phyloP scores from a whole-genome alignment of 768 basidiomycete species.

The Suillus plorans region DNA sequence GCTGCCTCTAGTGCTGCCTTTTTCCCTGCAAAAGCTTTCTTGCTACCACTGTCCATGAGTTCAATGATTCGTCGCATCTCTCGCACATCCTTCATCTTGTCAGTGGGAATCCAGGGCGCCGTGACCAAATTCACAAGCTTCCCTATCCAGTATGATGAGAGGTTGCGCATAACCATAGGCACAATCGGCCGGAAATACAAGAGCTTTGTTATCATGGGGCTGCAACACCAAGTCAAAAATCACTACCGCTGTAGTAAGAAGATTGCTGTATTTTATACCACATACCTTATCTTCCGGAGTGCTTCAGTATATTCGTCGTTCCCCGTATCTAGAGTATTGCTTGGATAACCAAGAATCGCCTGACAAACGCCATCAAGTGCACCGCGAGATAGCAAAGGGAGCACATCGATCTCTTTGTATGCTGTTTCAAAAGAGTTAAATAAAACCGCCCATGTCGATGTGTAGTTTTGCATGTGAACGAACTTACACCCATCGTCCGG shows the following conservation, averaged over 20 bases:
- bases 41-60: conserved; percentile 16
- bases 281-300: background rate
- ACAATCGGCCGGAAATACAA: background rate
- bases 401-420: conserved; percentile 21
- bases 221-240: background rate
- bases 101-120: background rate
- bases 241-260: background rate
- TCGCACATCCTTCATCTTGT: background rate
- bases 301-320: conserved; percentile 8
- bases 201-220: background rate
- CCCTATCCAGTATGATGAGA: conserved; percentile 1
- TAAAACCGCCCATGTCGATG: background rate
- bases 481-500: conserved; percentile 1
- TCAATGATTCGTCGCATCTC: conserved; percentile 12
- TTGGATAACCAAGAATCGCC: conserved; percentile 21
- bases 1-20: conserved; percentile 12
- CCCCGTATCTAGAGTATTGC: conserved; percentile 13
- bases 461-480: background rate
- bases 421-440: conserved; percentile 5
- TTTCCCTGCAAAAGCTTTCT: conserved; percentile 20
- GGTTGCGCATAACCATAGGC: background rate
- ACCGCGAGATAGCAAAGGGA: conserved; percentile 20
- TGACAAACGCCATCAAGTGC: conserved; percentile 27
- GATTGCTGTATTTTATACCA: background rate
- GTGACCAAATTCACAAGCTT: background rate